These are phyloP conservation scores for Chrysochromulina tobinii DNA, from an alignment of 78 protist genomes.

Conservation along the genomic window DNA sequence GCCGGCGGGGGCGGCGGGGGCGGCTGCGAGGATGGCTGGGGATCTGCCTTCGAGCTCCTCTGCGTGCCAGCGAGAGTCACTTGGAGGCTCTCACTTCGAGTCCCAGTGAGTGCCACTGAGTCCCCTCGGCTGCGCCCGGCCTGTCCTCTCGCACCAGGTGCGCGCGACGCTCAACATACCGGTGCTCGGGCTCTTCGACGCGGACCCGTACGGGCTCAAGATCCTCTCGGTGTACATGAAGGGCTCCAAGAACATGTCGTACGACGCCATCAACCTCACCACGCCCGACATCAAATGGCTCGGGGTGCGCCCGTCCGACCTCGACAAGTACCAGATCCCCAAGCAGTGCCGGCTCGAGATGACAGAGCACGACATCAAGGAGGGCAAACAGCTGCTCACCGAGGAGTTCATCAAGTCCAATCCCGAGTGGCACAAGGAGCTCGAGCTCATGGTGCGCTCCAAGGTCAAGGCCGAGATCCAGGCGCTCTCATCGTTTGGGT, in stretches of 20 bases:
- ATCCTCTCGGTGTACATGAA: conserved; percentile 67
- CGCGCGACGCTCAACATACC: conserved; percentile 52
- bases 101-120: not conserved
- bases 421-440: conserved; percentile 46
- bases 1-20: too few species aligned
- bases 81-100: not conserved
- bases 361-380: conserved; percentile 64
- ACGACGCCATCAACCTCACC: conserved; percentile 67
- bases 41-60: not conserved
- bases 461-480: conserved; percentile 75
- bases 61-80: not conserved
- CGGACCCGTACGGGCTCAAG: conserved; percentile 73
- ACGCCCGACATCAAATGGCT: conserved; percentile 75
- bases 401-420: conserved; percentile 26
- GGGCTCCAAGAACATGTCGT: conserved; percentile 74
- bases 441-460: conserved; percentile 58
- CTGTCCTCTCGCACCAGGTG: not conserved
- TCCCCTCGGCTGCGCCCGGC: not conserved
- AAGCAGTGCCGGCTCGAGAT: conserved; percentile 44
- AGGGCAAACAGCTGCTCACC: conserved; percentile 25
- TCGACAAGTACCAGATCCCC: conserved; percentile 61
- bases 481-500: conserved; percentile 67
- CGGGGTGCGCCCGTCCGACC: conserved; percentile 73
- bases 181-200: conserved; percentile 66
- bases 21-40: not conserved